A percentile compares a stretch with the other conserved stretches of the same genome.
These are phyloP conservation scores for Phellopilus nigrolimitatus DNA, from an alignment of 1,284 basidiomycete genomes.

Conservation along the genomic window DNA sequence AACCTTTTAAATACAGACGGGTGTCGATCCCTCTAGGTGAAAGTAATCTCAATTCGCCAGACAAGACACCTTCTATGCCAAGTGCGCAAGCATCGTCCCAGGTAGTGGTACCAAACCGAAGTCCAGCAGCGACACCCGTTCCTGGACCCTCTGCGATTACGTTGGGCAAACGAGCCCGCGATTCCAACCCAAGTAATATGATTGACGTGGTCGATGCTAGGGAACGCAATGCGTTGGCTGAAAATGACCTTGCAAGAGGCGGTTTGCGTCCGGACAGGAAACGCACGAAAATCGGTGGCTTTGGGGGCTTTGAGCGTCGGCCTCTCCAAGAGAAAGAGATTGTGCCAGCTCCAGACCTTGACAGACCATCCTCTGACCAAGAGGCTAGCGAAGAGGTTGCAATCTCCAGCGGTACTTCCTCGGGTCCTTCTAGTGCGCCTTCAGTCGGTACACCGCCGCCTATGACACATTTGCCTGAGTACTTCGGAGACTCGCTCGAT, in stretches of 20 bases:
- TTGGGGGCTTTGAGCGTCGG: constrained; percentile 14
- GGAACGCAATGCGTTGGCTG: constrained; percentile 32
- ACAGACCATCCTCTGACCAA: neutral
- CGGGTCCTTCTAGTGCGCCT: constrained; percentile 16
- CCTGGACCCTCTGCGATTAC: constrained; percentile 29
- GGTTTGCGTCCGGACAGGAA: constrained; percentile 48
- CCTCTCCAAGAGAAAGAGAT: constrained; percentile 18
- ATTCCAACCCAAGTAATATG: constrained; percentile 39
- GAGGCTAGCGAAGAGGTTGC: constrained; percentile 6
- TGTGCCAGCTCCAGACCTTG: neutral
- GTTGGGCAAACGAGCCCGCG: constrained; percentile 59
- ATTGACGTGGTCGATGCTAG: constrained; percentile 39
- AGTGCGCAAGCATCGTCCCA: neutral
- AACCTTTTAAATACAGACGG: constrained; percentile 6
- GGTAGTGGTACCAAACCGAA: neutral
- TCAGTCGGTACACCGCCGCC: constrained; percentile 39
- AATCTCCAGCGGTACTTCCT: constrained; percentile 9
- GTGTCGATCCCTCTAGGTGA: constrained; percentile 17
- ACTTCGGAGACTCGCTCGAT: constrained; percentile 38
- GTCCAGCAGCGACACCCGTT: neutral
- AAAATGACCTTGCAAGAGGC: constrained; percentile 34
- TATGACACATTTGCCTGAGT: constrained; percentile 46
- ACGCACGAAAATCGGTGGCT: constrained; percentile 39
- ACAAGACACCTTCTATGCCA: neutral
- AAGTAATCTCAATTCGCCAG: constrained; percentile 13